Evolutionary conservation across 139 green algal genomes (phyloP), one percentile per base, ranked within the genome.

Genomic region (Picochlorum sp.): DNA sequence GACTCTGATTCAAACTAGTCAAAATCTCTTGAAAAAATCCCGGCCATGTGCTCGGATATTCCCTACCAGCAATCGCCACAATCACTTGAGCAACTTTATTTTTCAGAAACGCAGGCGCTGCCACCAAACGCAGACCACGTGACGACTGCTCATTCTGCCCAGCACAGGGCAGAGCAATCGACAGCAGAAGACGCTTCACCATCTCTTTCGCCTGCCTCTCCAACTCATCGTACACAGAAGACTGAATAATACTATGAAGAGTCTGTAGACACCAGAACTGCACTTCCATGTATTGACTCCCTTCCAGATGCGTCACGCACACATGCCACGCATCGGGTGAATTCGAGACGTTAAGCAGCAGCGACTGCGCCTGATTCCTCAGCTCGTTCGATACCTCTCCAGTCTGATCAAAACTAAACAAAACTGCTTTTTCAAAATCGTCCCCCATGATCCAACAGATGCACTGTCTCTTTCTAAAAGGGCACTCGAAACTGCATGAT

Each of bases 231-330:
- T 47, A 47, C 39, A n/a, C 39, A 4, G 18, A n/a, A 1, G 39
- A 24, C 1, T 14, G 32, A n/a, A 61, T 3, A 32, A 93, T 73
- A 80, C 92, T 85, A 29, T 90, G 81, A 35, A 97, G 68, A 22
- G 81, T 84, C 47, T 97, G 86, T 30, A 96, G 65, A 74, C 91
- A 97, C 91, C 91, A 98, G 68, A 98, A 98, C 36, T 82, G 81
- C 41, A 97, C 90, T 68, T 97, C 91, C 22, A 57, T 33, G 61
- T 90, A 89, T 12, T 29, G 2, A 1, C 73, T 87, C 12, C 52
- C 20, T 3, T 67, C 59, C 41, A 93, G 89, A 4, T 79, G 76
- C n/a, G 85, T 67, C 1, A 89, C 29, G 63, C 85, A 96, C 2
- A 94, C 57, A 47, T 68, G 57, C 85, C 81, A 94, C 35, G 65